Conservation (phyloP, 345 rosid species). For the Gossypium arboreum region DNA sequence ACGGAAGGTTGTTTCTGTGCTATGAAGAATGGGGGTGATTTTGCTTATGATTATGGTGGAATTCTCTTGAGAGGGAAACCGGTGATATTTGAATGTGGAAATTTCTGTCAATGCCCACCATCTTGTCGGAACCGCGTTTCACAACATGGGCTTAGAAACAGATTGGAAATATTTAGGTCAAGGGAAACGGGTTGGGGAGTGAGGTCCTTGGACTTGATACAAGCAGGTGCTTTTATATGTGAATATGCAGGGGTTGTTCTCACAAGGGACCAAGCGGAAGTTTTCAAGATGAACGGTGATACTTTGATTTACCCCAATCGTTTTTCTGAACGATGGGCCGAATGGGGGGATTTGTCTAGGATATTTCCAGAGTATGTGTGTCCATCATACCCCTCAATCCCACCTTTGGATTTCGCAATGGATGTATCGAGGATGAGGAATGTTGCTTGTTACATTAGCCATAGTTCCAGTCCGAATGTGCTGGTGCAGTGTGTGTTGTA, state of each 20-base stretch:
- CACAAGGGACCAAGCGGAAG: conserved; percentile 80
- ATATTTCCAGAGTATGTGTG: conserved; percentile 48
- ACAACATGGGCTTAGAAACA: conserved; percentile 65
- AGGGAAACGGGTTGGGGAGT: conserved; percentile 93
- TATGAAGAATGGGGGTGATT: conserved; percentile 69
- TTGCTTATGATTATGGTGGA: conserved; percentile 70
- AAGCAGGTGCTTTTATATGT: conserved; percentile 83
- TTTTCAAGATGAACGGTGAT: conserved; percentile 82
- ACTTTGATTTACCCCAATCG: conserved; percentile 64
- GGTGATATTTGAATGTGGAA: conserved; percentile 74
- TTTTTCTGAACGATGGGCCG: conserved; percentile 64
- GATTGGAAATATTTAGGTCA: conserved; percentile 86
- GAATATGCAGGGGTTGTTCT: conserved; percentile 87
- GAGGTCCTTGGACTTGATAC: conserved; percentile 79
- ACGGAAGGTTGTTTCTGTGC: conserved; percentile 65
- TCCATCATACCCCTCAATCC: conserved; percentile 58
- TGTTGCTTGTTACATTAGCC: conserved; percentile 91
- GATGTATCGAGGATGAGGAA: conserved; percentile 95
- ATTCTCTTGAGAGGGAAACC: conserved; percentile 70
- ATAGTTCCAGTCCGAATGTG: conserved; percentile 77
- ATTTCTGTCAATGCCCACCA: conserved; percentile 69
- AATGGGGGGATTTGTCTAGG: conserved; percentile 89
- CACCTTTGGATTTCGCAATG: conserved; percentile 89
- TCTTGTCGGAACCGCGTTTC: conserved; percentile 70
- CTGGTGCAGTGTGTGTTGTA: conserved; percentile 75